These are phyloP conservation scores for Pythium biforme DNA, from an alignment of 352 stramenopile species.

Conservation along the genomic window DNA sequence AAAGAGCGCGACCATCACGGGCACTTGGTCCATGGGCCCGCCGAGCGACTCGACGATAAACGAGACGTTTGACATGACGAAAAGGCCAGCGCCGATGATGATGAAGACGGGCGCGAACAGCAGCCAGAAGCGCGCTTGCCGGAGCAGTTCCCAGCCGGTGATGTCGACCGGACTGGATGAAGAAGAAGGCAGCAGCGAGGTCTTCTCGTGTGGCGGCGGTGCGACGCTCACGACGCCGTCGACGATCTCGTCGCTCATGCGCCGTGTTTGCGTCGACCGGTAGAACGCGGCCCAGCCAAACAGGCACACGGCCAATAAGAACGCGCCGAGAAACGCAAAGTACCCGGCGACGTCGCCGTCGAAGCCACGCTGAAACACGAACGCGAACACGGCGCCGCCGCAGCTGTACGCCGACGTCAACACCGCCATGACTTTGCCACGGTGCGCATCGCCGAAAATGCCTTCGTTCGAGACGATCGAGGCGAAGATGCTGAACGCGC, in stretches of 20 bases:
- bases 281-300: constrained; percentile 55
- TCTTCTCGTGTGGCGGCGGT: constrained; percentile 22
- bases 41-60: constrained; percentile 82
- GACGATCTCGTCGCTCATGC: constrained; percentile 44
- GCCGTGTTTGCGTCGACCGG: constrained; percentile 33
- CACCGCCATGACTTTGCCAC: constrained; percentile 75
- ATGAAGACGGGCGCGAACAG: constrained; percentile 79
- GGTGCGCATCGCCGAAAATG: constrained; percentile 64
- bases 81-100: constrained; percentile 60
- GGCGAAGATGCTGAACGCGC: constrained; percentile 72
- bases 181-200: constrained; percentile 8
- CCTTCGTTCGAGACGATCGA: constrained; percentile 80
- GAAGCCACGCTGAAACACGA: constrained; percentile 64
- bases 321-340: constrained; percentile 69
- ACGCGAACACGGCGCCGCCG: constrained; percentile 73
- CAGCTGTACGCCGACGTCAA: constrained; percentile 77
- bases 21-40: constrained; percentile 58
- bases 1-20: constrained; percentile 74
- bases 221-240: constrained; percentile 34
- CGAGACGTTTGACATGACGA: constrained; percentile 85
- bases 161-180: constrained; percentile 37
- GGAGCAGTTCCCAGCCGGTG: constrained; percentile 53
- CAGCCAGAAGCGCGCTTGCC: constrained; percentile 68
- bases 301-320: constrained; percentile 44
- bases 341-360: constrained; percentile 62